These are phyloP conservation scores for Saccharomycopsis phalli DNA, from an alignment of 1,139 yeast species.

Conservation along the genomic window DNA sequence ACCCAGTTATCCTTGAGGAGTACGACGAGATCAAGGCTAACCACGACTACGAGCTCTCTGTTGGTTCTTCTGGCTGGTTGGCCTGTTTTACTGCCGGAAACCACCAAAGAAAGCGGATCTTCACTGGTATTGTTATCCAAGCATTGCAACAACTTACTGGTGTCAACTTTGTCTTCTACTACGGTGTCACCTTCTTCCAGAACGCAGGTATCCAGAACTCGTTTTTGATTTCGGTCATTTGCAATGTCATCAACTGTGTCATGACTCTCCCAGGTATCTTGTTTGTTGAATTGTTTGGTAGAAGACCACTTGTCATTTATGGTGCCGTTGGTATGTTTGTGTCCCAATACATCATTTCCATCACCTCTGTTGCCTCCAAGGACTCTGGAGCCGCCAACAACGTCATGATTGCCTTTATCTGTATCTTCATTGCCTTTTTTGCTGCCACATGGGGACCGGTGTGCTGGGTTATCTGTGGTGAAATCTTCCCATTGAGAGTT, in stretches of 20 bases:
- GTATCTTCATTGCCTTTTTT: constrained; percentile 70
- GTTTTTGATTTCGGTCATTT: constrained; percentile 41
- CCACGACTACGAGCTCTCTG: constrained; percentile 64
- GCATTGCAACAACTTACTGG: constrained; percentile 73
- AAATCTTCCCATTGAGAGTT: constrained; percentile 69
- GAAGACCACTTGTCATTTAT: constrained; percentile 41
- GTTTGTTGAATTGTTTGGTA: constrained; percentile 44
- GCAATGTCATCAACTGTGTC: constrained; percentile 57
- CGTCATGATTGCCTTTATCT: constrained; percentile 70
- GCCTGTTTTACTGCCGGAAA: constrained; percentile 64
- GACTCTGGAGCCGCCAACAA: constrained; percentile 45
- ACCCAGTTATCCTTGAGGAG: constrained; percentile 61
- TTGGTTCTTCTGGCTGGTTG: constrained; percentile 43
- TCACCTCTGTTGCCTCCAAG: constrained; percentile 49
- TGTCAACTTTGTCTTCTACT: constrained; percentile 69
- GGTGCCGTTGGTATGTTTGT: constrained; percentile 54
- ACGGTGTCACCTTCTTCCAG: constrained; percentile 65
- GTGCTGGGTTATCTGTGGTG: constrained; percentile 70
- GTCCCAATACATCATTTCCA: constrained; percentile 52
- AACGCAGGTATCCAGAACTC: constrained; percentile 47
- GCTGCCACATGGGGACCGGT: constrained; percentile 89
- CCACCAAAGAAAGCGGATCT: constrained; percentile 52
- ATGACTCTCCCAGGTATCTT: constrained; percentile 61
- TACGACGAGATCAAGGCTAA: constrained; percentile 70
- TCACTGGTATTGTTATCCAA: constrained; percentile 62